A percentile compares a stretch with the other conserved stretches of the same genome.
Evolutionary conservation across 2,329 filamentous ascomycete genomes (phyloP).

Genomic region (Hypoxylon sp.): DNA sequence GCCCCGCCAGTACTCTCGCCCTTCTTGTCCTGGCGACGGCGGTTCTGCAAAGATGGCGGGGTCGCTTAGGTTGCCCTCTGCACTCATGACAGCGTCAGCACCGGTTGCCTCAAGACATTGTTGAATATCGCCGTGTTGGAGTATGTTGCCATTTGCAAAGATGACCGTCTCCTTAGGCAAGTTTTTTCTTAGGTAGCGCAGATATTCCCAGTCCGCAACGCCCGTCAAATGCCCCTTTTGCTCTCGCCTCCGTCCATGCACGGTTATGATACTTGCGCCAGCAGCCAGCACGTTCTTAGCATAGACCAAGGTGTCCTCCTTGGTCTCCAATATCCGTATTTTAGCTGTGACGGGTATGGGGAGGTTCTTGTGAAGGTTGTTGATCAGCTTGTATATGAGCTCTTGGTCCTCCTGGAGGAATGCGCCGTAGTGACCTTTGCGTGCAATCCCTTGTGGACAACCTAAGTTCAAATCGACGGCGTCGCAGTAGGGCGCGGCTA

Average conservation of each 20-base stretch:
- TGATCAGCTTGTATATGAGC: constrained; percentile 84
- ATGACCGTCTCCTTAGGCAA: constrained; percentile 90
- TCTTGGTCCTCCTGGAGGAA: constrained; percentile 95
- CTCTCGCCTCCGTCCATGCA: constrained; percentile 88
- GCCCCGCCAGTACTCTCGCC: constrained; percentile 88
- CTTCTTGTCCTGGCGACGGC: constrained; percentile 73
- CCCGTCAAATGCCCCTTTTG: constrained; percentile 98
- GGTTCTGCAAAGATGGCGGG: constrained; percentile 84
- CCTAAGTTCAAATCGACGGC: constrained; percentile 96
- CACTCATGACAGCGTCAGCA: constrained; percentile 94
- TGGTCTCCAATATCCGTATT: constrained; percentile 89
- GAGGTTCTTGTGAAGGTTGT: constrained; percentile 82
- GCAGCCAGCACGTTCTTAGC: constrained; percentile 87
- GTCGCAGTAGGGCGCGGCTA: constrained; percentile 89
- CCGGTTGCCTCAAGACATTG: constrained; percentile 85
- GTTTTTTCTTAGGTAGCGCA: constrained; percentile 84
- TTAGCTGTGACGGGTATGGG: constrained; percentile 92
- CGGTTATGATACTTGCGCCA: constrained; percentile 91
- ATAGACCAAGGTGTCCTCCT: constrained; percentile 88
- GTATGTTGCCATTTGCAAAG: constrained; percentile 95
- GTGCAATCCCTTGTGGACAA: constrained; percentile 95
- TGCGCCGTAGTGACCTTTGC: constrained; percentile 89
- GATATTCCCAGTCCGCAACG: constrained; percentile 89
- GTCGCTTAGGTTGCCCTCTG: constrained; percentile 94
- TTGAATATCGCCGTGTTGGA: constrained; percentile 83